Evolutionary conservation across 805 yeast genomes (phyloP), one percentile per base, ranked within the genome.

Genomic region (Jamesozyma gamospora): DNA sequence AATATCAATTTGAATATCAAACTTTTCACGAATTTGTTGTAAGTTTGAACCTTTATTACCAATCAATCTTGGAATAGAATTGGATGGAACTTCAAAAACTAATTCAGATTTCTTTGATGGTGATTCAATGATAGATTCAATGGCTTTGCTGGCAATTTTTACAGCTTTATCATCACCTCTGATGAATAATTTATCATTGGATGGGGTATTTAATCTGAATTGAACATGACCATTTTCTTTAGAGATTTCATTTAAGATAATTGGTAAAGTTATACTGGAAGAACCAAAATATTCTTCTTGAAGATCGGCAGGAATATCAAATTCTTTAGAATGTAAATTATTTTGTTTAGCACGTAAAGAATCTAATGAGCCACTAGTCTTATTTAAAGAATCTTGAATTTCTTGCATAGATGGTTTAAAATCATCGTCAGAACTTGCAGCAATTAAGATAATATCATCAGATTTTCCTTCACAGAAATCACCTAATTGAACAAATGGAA

Each of bases 21-120:
- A 85, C 53, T 82, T 81, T 9, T 82, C 84, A 46, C 82, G 72
- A 44, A 86, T 60, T 36, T 74, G 66, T 49, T 75, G 74, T 55
- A 92, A 64, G 55, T 77, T 76, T 32, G 84, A 65, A 41, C 99
- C 98, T 44, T 76, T 82, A 57, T 81, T 82, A 49, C 99, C 99
- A 60, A 92, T 86, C 39, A 94, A 69, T 63, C 92, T 78, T 24
- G 92, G 72, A 43, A 90, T 66, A 35, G 77, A 74, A 37, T 69
- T 64, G 2, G 77, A 62, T 45, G 96, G 94, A 56, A 86, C 77
- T 25, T 67, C 69, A 39, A 80, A 56, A 30, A 64, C 62, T 15
- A 73, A 64, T 14, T 71, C 56, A 41, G 48, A 41, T 15, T 57
- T 53, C 28, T 41, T 49, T 17, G 55, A 47, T 14, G 59, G 55